Base-by-base conservation (phyloP, 352 stramenopile species). In the Peronospora farinosa region DNA sequence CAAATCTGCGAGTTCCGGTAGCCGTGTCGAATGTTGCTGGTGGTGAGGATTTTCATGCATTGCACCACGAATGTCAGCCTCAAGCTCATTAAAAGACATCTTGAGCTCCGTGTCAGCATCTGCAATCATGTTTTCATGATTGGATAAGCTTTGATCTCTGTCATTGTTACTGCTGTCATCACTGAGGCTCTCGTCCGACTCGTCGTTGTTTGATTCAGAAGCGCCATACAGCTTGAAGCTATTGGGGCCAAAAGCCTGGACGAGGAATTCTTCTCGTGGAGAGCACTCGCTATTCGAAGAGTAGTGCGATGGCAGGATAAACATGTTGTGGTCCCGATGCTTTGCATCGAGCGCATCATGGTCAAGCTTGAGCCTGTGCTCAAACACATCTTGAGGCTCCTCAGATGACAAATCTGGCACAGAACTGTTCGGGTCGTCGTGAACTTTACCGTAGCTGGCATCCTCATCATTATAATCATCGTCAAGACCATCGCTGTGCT, bases 191-290 rank as follows among this genome's bases (percentile, higher is more conserved):
- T 64, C 53, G 15, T 67, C 57, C 17, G 64, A n/a, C 5, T 71
- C 63, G 27, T 59, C 49, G 37, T 59, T 60, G 19, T 48, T 67
- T 38, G 63, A 53, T 25, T 59, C 47, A n/a, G 54, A 58, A 12
- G 48, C 44, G 25, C 43, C 43, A 37, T 72, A 57, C 12, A 88
- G 45, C 47, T 76, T 80, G 46, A 88, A 76, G 1, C 70, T 63
- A 27, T 61, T 61, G 3, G 77, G 74, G 7, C 78, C 71, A 45
- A 88, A 88, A 5, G 78, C 78, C 3, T 78, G 78, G n/a, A 88
- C 65, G 27, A 88, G 67, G 43, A 72, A 83, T 31, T 84, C 75
- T 56, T 88, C 78, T 0, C 78, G 69, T 11, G 78, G 78, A 28
- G 75, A 84, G 17, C 65, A 80, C n/a, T 85, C 69, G 15, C 37